Base-by-base conservation (phyloP, 345 rosid species). In the Pugionium cornutum region DNA sequence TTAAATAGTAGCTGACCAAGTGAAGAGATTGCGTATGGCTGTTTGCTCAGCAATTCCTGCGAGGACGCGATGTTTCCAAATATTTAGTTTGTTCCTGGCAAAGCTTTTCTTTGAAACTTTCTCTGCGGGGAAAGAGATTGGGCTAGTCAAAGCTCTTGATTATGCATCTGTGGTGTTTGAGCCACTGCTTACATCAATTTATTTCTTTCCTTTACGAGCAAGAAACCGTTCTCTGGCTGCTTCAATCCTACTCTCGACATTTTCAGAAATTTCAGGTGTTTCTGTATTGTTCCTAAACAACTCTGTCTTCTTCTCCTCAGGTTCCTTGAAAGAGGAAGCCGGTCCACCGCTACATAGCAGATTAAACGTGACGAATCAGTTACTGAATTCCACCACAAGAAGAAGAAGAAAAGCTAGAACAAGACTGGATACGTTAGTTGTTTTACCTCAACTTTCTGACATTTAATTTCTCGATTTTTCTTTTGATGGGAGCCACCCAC, bases 221-320 rank as follows among this genome's bases (percentile, higher is more conserved):
- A 89, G 94, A 76, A 89, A 92, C 31, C 98, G 86, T 18, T 89
- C 90, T 53, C 94, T 86, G 4, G 97, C 98, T 33, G 97, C 96
- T 82, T 82, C 82, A 63, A 92, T 76, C 75, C 75, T 81, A 71
- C 84, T 83, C 58, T 80, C 78, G 0, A 30, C 77, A 39, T 83
- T 84, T 53, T 77, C 84, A 2, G 72, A 60, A 65, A 44, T 74
- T 44, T 25, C 68, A 34, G 74, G 55, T 55, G 33, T 56, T 37
- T 53, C 67, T 42, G 11, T 67, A 57, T 75, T 71, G 53, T 66
- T 65, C 18, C 54, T 53, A 3, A 71, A 64, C 73, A 77, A 68
- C 52, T 75, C 82, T 6, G 63, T 44, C 51, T 76, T 41, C 50
- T 83, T 77, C 46, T 66, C 69, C 53, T 83, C 87, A 30, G 73